phyloP scores from a whole-genome alignment of 805 yeast genomes.

The Candida alai region DNA sequence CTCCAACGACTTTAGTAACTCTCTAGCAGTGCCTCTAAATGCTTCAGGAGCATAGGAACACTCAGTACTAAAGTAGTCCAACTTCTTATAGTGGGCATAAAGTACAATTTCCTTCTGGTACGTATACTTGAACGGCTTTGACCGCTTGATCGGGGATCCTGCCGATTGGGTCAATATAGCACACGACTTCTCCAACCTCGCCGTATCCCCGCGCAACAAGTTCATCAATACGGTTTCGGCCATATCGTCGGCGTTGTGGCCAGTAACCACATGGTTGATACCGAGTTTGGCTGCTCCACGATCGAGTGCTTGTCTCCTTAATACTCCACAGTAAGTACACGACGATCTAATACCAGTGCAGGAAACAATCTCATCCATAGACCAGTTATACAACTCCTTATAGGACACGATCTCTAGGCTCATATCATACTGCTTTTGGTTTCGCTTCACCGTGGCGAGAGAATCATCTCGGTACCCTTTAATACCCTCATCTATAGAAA shows the following conservation, averaged over 20 bases:
- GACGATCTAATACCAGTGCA: slow-evolving; percentile 91
- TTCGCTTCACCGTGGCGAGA: slow-evolving; percentile 92
- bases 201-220: slow-evolving; percentile 90
- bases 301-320: slow-evolving; percentile 93
- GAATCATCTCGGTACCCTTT: slow-evolving; percentile 97
- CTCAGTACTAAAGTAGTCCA: slow-evolving; percentile 95
- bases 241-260: slow-evolving; percentile 99
- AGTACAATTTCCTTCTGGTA: slow-evolving; percentile 96
- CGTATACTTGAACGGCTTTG: slow-evolving; percentile 93
- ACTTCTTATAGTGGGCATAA: slow-evolving; percentile 92
- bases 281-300: slow-evolving; percentile 88
- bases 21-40: slow-evolving; percentile 94
- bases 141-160: slow-evolving; percentile 87
- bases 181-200: slow-evolving; percentile 85
- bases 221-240: slow-evolving; percentile 98
- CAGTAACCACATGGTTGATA: slow-evolving; percentile 90
- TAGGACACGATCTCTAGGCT: slow-evolving; percentile 81
- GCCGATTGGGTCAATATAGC: slow-evolving; percentile 76
- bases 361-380: slow-evolving; percentile 96
- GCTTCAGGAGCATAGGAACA: slow-evolving; percentile 99
- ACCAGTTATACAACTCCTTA: slow-evolving; percentile 90
- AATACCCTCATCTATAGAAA: slow-evolving; percentile 95
- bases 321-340: slow-evolving; percentile 97
- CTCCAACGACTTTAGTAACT: slow-evolving; percentile 84
- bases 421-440: slow-evolving; percentile 78